Evolutionary conservation across 768 basidiomycete genomes (phyloP).

Genomic region (Steccherinum ochraceum): DNA sequence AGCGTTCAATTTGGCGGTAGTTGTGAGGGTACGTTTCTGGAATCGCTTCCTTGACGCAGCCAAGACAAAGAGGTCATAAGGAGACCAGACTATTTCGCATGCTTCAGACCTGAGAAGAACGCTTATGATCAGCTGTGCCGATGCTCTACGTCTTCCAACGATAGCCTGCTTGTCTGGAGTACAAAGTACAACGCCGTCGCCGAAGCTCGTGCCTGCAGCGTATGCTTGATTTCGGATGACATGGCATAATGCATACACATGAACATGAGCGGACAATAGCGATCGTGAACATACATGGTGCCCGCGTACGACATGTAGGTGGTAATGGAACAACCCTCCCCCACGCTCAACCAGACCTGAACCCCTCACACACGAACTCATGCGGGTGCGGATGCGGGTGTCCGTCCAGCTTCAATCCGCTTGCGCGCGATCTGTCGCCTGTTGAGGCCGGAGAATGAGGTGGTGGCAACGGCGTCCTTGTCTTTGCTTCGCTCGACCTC

Average conservation of each 20-base stretch:
- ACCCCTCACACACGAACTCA: neutral
- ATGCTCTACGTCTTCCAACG: too few species aligned
- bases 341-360: neutral
- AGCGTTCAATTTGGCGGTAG: too few species aligned
- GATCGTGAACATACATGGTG: slow-evolving; percentile 10
- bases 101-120: too few species aligned
- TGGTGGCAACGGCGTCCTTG: slow-evolving; percentile 46
- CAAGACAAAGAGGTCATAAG: too few species aligned
- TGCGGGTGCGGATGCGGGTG: slow-evolving; percentile 6
- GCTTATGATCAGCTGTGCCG: too few species aligned
- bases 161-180: too few species aligned
- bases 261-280: slow-evolving; percentile 15
- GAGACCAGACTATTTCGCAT: too few species aligned
- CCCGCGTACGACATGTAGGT: slow-evolving; percentile 7
- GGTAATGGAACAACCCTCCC: neutral
- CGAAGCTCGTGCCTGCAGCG: too few species aligned
- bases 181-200: too few species aligned
- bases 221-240: slow-evolving; percentile 14
- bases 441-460: slow-evolving; percentile 64
- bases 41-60: too few species aligned
- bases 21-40: too few species aligned
- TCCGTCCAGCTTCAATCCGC: slow-evolving; percentile 79
- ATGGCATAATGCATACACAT: slow-evolving; percentile 26
- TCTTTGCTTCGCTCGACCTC: slow-evolving; percentile 93
- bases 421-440: slow-evolving; percentile 81